These are phyloP conservation scores for Rhizopus arrhizus DNA, from an alignment of 371 early-diverging fungal genomes.

Conservation along the genomic window DNA sequence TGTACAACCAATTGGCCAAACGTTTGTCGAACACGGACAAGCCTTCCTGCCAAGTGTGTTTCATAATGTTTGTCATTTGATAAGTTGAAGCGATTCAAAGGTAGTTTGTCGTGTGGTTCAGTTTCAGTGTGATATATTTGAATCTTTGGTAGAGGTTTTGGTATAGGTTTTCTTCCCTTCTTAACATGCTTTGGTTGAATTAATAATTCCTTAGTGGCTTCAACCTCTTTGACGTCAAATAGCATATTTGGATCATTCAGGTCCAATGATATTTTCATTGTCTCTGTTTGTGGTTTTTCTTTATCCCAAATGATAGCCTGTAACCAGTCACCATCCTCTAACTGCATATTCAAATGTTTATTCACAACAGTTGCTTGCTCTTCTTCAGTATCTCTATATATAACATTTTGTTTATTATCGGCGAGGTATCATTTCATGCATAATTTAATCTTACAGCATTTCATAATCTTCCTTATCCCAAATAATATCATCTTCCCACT, in stretches of 20 bases:
- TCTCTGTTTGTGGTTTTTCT: conserved; percentile 55
- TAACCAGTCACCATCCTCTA: conserved; percentile 69
- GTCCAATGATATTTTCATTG: conserved; percentile 69
- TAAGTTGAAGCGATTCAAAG: conserved; percentile 87
- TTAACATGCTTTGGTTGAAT: conserved; percentile 47
- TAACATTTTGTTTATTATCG: not conserved
- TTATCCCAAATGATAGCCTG: conserved; percentile 81
- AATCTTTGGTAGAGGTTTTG: conserved; percentile 47
- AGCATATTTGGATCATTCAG: conserved; percentile 78
- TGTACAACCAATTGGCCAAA: conserved; percentile 90
- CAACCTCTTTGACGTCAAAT: conserved; percentile 66
- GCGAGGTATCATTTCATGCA: not conserved
- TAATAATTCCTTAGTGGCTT: conserved; percentile 50
- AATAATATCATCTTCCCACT: conserved; percentile 83
- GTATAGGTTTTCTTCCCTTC: conserved; percentile 47
- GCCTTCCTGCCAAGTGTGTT: conserved; percentile 67
- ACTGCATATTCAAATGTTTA: conserved; percentile 53
- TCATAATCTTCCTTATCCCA: conserved; percentile 69
- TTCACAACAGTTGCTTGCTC: conserved; percentile 22
- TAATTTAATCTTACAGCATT: conserved; percentile 5
- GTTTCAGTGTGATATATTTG: conserved; percentile 52
- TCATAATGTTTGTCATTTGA: conserved; percentile 97
- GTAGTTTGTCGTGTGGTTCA: conserved; percentile 57
- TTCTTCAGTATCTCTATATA: not conserved
- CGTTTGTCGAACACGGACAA: conserved; percentile 84